Evolutionary conservation across 371 early-diverging fungal genomes (phyloP), one percentile per base, ranked within the genome.

Genomic region (Mucor indicus): DNA sequence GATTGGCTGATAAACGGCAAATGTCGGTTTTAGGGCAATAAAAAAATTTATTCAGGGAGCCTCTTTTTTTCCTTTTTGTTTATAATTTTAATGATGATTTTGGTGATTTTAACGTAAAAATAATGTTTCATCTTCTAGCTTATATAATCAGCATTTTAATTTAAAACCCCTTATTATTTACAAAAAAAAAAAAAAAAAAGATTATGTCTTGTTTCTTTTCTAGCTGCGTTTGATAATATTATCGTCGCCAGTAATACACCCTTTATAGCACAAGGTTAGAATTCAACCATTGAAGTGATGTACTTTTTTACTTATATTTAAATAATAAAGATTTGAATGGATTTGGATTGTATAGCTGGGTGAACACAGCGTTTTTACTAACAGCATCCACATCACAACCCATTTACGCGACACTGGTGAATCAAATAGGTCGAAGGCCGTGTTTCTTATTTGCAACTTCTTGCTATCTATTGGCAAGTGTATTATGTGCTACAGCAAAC

Each of bases 371-470:
- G 1, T 71, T 71, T 55, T 25, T 76, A 21, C 53, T 76, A 38
- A 76, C 69, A 6, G 65, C 67, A 2, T 60, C 77, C 1, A 71
- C 79, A 9, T 67, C 80, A 4, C 84, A 85, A 44, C 85, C 87
- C 9, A 47, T 84, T 5, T 83, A 84, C 30, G 83, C 83, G 1
- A 77, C 73, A 40, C 71, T 83, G 1, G 71, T 76, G 25, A 83
- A 88, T 45, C 79, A 83, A 12, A 84, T 89, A 69, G 90, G 90
- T 6, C 65, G 88, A 65, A 72, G 79, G 20, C 51, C 58, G 1
- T 68, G 76, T 22, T 76, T 87, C 46, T 50, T 86, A 19, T 68
- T 77, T 49, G 85, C 87, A 20, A 74, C 84, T 10, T 35, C 53
- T 1, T 50, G 81, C 38, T 87, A 87, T 60, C 56, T 84, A 44